phyloP scores from a whole-genome alignment of 2,329 filamentous ascomycete species.

The Ophiocordyceps unilateralis region DNA sequence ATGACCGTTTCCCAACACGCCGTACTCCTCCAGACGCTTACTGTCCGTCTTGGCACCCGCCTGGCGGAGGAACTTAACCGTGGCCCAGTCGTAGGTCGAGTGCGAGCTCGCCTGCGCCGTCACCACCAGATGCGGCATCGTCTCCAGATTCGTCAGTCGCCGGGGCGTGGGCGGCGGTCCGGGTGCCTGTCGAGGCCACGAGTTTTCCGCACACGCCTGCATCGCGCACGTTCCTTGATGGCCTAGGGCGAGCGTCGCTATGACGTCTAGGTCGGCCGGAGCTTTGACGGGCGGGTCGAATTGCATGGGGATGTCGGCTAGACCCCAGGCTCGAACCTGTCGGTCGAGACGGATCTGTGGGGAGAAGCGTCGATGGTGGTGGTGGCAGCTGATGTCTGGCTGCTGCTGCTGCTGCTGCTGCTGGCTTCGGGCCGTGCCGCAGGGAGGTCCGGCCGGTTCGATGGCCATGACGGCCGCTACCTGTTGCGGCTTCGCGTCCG shows the following conservation, averaged over 20 bases:
- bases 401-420: too few relatives aligned
- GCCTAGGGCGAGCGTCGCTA: too few relatives aligned
- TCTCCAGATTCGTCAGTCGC: slow-evolving; percentile 27
- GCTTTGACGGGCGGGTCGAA: slow-evolving; percentile 19
- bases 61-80: slow-evolving; percentile 31
- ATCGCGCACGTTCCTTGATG: slow-evolving; percentile 5
- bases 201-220: slow-evolving; percentile 3
- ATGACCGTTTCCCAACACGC: slow-evolving; percentile 36
- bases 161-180: slow-evolving; percentile 7
- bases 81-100: slow-evolving; percentile 35
- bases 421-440: slow-evolving; percentile 9
- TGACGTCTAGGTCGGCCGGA: neutral
- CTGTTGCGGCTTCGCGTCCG: slow-evolving; percentile 27
- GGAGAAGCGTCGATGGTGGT: slow-evolving; percentile 4
- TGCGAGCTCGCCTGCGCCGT: slow-evolving; percentile 38
- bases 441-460: slow-evolving; percentile 36
- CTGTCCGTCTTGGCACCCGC: slow-evolving; percentile 27
- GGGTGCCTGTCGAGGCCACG: neutral
- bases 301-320: slow-evolving; percentile 22
- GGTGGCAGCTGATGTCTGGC: too few relatives aligned
- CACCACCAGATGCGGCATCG: slow-evolving; percentile 29
- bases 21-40: slow-evolving; percentile 23
- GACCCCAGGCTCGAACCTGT: slow-evolving; percentile 17
- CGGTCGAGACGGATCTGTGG: slow-evolving; percentile 10
- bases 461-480: slow-evolving; percentile 31